phyloP scores from a whole-genome alignment of 2,329 filamentous ascomycete species.

The Aspergillaceae sp. region DNA sequence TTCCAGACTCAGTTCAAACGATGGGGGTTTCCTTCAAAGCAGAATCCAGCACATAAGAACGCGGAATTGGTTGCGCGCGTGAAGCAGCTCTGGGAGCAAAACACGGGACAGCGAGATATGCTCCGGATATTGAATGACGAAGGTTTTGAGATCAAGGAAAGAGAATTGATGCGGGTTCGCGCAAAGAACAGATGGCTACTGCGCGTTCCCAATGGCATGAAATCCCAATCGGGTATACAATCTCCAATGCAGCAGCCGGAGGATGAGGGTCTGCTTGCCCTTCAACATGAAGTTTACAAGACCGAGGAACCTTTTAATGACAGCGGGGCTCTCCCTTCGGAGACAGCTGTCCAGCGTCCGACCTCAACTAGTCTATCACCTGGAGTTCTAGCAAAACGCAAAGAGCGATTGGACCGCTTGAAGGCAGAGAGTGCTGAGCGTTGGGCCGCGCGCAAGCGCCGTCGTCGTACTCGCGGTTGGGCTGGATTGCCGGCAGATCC shows the following conservation, averaged over 20 bases:
- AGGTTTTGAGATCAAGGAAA: slow-evolving; percentile 63
- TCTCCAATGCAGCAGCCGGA: slow-evolving; percentile 19
- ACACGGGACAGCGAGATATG: slow-evolving; percentile 66
- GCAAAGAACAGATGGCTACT: slow-evolving; percentile 61
- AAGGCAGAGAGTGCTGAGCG: slow-evolving; percentile 54
- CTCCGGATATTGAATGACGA: slow-evolving; percentile 60
- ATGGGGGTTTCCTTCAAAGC: slow-evolving; percentile 71
- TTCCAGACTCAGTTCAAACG: slow-evolving; percentile 68
- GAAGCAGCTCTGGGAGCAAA: slow-evolving; percentile 69
- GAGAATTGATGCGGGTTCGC: slow-evolving; percentile 62
- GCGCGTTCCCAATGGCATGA: slow-evolving; percentile 53
- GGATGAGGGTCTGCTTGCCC: slow-evolving; percentile 29
- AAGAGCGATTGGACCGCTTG: slow-evolving; percentile 47
- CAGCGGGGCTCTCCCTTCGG: slow-evolving; percentile 17
- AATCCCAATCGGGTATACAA: slow-evolving; percentile 28
- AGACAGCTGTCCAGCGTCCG: slow-evolving; percentile 10
- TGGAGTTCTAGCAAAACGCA: slow-evolving; percentile 45
- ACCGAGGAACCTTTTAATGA: slow-evolving; percentile 21
- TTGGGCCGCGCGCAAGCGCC: slow-evolving; percentile 56
- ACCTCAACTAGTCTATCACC: slow-evolving; percentile 32
- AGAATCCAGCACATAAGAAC: slow-evolving; percentile 64
- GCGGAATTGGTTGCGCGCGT: slow-evolving; percentile 58
- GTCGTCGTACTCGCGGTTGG: slow-evolving; percentile 60
- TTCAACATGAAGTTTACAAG: slow-evolving; percentile 34
- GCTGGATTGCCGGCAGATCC: slow-evolving; percentile 60